Evolutionary conservation across 108 stramenopile genomes (phyloP), one percentile per base, ranked within the genome.

Genomic region (Stephanodiscus triporus): DNA sequence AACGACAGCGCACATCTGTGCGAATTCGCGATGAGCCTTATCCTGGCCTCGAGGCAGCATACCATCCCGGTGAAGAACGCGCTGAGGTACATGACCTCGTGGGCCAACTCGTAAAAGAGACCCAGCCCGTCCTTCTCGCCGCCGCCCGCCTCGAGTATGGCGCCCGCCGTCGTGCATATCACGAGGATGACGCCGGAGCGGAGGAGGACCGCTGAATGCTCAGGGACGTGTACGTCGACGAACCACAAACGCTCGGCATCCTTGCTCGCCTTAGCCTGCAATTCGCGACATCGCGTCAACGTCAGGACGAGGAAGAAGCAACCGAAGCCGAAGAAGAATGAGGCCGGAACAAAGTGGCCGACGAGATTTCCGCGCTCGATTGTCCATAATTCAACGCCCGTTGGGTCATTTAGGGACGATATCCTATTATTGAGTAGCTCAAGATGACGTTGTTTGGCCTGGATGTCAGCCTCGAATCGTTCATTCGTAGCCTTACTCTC

Each of bases 361-460:
- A 32, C 9, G 14, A 62, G 37, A 32, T 62, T 62, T 32, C 61
- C 61, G 61, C 40, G 40, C 9, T 40, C 40, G 11, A 40, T 9
- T 9, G 11, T 40, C 40, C n/a, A n/a, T n/a, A n/a, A 84, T 73
- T 93, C 91, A 16, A 91, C 74, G 29, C 85, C 82, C 22, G 85
- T 73, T 17, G 92, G 95, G 72, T 93, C 90, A 22, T 89, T 86
- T 54, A 92, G 84, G 38, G 91, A 77, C 14, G 78, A 78, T 13
- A 92, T 88, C 68, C 85, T 90, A 6, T 68, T 61, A 40, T 91
- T 83, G 68, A 91, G 70, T 19, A 80, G 68, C 48, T 88, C 87
- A 8, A 82, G 79, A 78, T 96, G 89, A 24, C 84, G 45, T 20
- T 75, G 54, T 54, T 89, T 88, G 29, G 82, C 87, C 16, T 77